Evolutionary conservation across 2,329 filamentous ascomycete species (phyloP).

Genomic region (Xylariaceae sp.): DNA sequence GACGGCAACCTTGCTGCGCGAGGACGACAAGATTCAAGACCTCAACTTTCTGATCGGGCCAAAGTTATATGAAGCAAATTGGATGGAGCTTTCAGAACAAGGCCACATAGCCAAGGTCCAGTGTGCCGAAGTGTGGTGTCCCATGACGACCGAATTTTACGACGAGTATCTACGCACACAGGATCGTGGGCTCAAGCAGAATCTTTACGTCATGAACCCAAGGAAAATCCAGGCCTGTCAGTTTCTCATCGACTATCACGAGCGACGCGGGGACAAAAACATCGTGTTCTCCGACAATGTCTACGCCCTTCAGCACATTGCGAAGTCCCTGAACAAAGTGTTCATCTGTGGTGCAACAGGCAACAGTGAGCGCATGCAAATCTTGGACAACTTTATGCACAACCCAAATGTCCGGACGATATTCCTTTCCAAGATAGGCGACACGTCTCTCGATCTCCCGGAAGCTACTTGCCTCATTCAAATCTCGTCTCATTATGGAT

Average conservation of each 20-base stretch:
- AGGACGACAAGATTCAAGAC: constrained; percentile 98
- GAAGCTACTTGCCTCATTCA: constrained; percentile 97
- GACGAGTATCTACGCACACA: constrained; percentile 72
- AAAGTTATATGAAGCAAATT: constrained; percentile 97
- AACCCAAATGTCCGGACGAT: constrained; percentile 87
- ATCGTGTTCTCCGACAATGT: constrained; percentile 99
- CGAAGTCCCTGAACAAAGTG: constrained; percentile 75
- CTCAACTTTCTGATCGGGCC: constrained; percentile 96
- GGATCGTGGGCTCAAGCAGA: constrained; percentile 31
- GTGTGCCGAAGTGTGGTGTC: constrained; percentile 98
- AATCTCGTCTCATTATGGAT: constrained; percentile 96
- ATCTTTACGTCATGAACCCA: constrained; percentile 94
- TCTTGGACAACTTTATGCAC: constrained; percentile 92
- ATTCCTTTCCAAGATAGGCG: constrained; percentile 95
- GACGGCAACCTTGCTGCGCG: constrained; percentile 87
- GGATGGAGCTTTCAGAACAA: constrained; percentile 97
- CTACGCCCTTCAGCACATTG: constrained; percentile 83
- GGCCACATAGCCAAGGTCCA: constrained; percentile 96
- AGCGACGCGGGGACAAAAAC: constrained; percentile 90
- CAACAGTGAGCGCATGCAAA: constrained; percentile 78
- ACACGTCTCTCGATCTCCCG: constrained; percentile 94
- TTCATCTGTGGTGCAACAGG: constrained; percentile 89
- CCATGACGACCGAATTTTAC: constrained; percentile 98
- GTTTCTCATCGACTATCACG: constrained; percentile 97
- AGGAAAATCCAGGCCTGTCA: constrained; percentile 96